Percentiles rank a stretch among this genome's conserved stretches.
phyloP scores from a whole-genome alignment of 768 basidiomycete genomes.

The Steccherinum ochraceum region DNA sequence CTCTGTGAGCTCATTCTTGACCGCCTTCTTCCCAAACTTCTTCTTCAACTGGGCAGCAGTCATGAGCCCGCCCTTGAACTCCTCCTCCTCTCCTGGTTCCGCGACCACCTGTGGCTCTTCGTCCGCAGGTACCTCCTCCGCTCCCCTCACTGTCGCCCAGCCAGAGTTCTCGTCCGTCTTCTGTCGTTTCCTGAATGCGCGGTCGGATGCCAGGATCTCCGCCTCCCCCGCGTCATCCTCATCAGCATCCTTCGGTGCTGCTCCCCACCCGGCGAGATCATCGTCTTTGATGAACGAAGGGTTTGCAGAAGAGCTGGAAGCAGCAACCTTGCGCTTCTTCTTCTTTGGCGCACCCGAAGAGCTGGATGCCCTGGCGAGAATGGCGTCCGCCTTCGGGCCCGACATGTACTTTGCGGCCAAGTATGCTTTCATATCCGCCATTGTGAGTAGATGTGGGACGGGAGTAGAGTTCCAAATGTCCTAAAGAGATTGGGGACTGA shows the following conservation, averaged over 20 bases:
- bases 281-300: constrained; percentile 45
- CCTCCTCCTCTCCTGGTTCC: constrained; percentile 28
- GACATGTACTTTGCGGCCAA: constrained; percentile 94
- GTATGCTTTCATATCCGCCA: constrained; percentile 60
- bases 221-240: constrained; percentile 55
- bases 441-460: constrained; percentile 3
- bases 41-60: constrained; percentile 71
- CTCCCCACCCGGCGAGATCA: constrained; percentile 57
- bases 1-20: constrained; percentile 31
- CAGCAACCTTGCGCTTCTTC: constrained; percentile 61
- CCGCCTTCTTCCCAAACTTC: constrained; percentile 34
- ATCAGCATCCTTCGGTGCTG: constrained; percentile 37
- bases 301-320: constrained; percentile 23
- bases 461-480: no score
- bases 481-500: no score
- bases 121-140: constrained; percentile 41
- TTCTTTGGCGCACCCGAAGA: constrained; percentile 48
- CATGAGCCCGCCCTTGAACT: constrained; percentile 71
- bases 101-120: constrained; percentile 52
- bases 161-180: constrained; percentile 40
- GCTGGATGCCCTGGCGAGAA: constrained; percentile 55
- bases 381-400: constrained; percentile 93
- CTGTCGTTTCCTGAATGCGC: constrained; percentile 76
- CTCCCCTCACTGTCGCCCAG: constrained; percentile 65
- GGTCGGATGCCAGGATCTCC: constrained; percentile 65